Base-by-base conservation (phyloP, 2,329 filamentous ascomycete species). In the Aureobasidium vineae region DNA sequence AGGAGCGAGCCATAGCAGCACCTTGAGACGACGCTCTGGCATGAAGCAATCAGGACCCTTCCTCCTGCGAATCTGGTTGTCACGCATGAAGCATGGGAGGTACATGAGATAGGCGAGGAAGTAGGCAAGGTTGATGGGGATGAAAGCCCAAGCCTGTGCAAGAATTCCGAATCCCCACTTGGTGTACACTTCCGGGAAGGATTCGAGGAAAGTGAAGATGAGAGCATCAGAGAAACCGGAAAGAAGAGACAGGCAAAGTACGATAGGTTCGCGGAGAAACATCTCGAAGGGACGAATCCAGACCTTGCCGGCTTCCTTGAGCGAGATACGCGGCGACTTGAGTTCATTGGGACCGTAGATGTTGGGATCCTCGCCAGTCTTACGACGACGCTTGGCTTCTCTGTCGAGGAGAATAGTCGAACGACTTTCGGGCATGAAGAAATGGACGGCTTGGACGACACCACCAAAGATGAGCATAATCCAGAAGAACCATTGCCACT, bases 401-500 rank as follows among this genome's bases (percentile, higher is more conserved):
- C 89, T 90, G 75, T 89, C 86, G 8, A 94, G 97, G 47, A 99
- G 86, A 60, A 91, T 84, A 38, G 88, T 89, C 75, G 86, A 85
- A 63, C 91, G 84, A 0, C 91, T 95, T 76, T 95, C 91, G 1
- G 90, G 90, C 1, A 94, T 90, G 67, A 90, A 73, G 49, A 72
- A 54, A 26, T 75, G 73, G 5, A 90, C 72, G 5, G 85, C 21
- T 73, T 93, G 90, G 3, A 91, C 85, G 40, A 85, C 82, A 10
- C 78, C 88, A 21, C 91, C 90, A 63, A 94, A 87, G 70, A 93
- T 92, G 69, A 94, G 84, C 76, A 93, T 90, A 68, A 94, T 90
- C 91, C 91, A 95, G 75, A 94, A 92, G 65, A 83, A 86, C 89
- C 89, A 92, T 70, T 84, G 83, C 90, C 90, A 95, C 26, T 85